Conservation (phyloP, 306 rosid species). For the Quercus aquifolioides region DNA sequence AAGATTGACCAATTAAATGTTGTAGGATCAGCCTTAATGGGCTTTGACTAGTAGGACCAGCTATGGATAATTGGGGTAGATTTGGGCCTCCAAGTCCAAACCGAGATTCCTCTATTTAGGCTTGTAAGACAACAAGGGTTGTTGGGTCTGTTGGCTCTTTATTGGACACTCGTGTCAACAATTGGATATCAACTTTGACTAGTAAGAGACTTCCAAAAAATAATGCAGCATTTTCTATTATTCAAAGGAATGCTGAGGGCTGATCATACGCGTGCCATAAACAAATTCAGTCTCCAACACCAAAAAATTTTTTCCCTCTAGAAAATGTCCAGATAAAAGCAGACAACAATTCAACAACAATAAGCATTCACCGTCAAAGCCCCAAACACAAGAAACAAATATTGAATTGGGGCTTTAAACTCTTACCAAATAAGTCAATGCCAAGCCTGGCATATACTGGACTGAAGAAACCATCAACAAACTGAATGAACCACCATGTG, state of each 20-base stretch:
- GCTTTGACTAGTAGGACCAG: too few relatives aligned
- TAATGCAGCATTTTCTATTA: background rate
- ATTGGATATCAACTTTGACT: background rate
- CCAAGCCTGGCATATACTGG: slow-evolving; percentile 81
- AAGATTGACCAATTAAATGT: too few relatives aligned
- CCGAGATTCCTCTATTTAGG: too few relatives aligned
- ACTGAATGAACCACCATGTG: slow-evolving; percentile 95
- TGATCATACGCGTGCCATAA: background rate
- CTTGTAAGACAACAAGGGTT: too few relatives aligned
- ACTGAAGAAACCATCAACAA: slow-evolving; percentile 91
- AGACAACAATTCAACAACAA: background rate
- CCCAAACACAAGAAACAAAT: background rate
- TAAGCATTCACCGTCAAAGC: background rate
- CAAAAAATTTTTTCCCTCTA: background rate
- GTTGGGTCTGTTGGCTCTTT: too few relatives aligned
- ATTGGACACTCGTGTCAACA: background rate
- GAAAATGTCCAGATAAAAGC: background rate
- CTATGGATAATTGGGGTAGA: too few relatives aligned
- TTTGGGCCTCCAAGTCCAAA: too few relatives aligned
- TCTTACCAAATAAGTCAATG: slow-evolving; percentile 80
- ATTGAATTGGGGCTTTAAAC: background rate
- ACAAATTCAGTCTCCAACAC: background rate
- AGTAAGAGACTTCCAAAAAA: background rate
- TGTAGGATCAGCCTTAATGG: too few relatives aligned
- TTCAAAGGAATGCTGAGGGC: background rate